A percentile compares a stretch with the other conserved stretches of the same genome.
Evolutionary conservation across 352 stramenopile species (phyloP).

Genomic region (Aphanomyces stellatus): DNA sequence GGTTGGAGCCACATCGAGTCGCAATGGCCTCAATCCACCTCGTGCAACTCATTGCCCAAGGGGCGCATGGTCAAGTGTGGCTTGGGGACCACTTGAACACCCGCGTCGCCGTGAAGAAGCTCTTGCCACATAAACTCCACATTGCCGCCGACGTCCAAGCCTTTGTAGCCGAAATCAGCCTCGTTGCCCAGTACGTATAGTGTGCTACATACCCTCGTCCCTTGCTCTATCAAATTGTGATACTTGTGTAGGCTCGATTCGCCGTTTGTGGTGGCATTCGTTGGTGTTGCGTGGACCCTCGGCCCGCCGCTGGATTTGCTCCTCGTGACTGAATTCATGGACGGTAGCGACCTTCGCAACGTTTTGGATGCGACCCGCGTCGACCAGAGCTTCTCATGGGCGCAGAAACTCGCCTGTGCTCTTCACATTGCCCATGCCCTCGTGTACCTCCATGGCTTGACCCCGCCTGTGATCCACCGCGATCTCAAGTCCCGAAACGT

Average conservation of each 20-base stretch:
- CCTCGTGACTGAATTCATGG: conserved; percentile 22
- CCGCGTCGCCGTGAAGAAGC: conserved; percentile 62
- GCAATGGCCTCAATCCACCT: background rate
- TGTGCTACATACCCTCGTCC: background rate
- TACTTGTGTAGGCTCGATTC: conserved; percentile 16
- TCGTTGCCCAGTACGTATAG: conserved; percentile 11
- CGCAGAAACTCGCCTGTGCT: conserved; percentile 3
- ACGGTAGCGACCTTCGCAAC: conserved; percentile 13
- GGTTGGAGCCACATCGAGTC: background rate
- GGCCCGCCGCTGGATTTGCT: conserved; percentile 13
- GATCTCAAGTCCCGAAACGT: conserved; percentile 16
- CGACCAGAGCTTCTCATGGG: background rate
- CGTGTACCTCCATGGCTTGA: conserved; percentile 4
- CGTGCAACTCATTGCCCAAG: conserved; percentile 17
- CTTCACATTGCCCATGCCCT: background rate
- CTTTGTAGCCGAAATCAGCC: conserved; percentile 6
- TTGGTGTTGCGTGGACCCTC: conserved; percentile 10
- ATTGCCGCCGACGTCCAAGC: background rate
- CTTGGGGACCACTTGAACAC: conserved; percentile 55
- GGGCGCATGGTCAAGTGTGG: conserved; percentile 72
- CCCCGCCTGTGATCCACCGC: conserved; percentile 2
- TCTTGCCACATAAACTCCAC: background rate
- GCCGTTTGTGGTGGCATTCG: conserved; percentile 16
- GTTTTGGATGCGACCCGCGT: background rate
- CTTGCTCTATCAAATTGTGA: background rate